Conservation (phyloP, 1,139 yeast species). For the Keqinozyma sinolaborantium region DNA sequence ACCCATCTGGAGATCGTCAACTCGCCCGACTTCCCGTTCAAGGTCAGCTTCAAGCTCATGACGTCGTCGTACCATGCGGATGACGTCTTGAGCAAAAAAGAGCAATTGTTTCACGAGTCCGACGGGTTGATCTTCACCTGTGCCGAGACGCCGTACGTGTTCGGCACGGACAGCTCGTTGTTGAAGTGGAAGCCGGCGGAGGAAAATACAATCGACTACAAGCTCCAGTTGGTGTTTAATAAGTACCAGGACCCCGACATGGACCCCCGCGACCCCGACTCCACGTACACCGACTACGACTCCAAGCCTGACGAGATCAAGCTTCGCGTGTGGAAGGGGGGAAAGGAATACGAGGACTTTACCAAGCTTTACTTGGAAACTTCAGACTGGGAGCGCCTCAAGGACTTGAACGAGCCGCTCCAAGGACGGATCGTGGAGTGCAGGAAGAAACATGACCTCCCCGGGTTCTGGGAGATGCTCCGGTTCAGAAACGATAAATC, state of each 20-base stretch:
- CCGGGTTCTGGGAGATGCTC: constrained; percentile 74
- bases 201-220: constrained; percentile 90
- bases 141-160: constrained; percentile 79
- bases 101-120: constrained; percentile 77
- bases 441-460: constrained; percentile 46
- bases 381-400: constrained; percentile 80
- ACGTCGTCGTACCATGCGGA: constrained; percentile 74
- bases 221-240: constrained; percentile 66
- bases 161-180: constrained; percentile 80
- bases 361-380: constrained; percentile 60
- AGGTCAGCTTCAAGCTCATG: constrained; percentile 84
- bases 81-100: constrained; percentile 71
- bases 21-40: constrained; percentile 73
- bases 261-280: constrained; percentile 68
- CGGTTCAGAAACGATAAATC: constrained; percentile 91
- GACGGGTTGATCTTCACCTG: constrained; percentile 96
- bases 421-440: constrained; percentile 93
- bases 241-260: constrained; percentile 63
- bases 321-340: constrained; percentile 81
- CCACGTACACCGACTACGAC: constrained; percentile 79
- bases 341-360: constrained; percentile 61
- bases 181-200: constrained; percentile 97
- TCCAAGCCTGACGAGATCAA: constrained; percentile 62
- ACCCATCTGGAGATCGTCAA: constrained; percentile 69
- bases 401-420: constrained; percentile 69